Base-by-base conservation (phyloP, 129 eudicot genomes). In the Oenanthe sinensis region DNA sequence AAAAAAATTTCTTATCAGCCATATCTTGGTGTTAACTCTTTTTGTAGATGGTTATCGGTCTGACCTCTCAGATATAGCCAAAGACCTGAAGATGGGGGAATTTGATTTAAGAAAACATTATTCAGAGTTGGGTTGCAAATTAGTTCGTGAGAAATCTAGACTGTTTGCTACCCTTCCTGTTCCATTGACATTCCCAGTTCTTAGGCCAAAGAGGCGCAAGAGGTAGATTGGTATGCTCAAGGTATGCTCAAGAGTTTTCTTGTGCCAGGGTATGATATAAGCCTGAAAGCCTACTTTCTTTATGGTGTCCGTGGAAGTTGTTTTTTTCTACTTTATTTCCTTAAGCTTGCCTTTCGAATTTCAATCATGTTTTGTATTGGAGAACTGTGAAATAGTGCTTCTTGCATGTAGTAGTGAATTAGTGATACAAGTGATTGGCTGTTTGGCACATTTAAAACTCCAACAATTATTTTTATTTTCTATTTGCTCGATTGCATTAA, bases 1-100 rank as follows among this genome's bases (percentile, higher is more conserved):
- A 77, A 81, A 74, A 40, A 83, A 83, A n/a, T 87, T 91, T 77
- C 90, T 95, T 37, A 87, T 92, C 12, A 85, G 91, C 77, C 90
- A 90, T 75, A 87, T 92, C 73, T 79, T 92, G 70, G 97, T 95
- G 79, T 96, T 95, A 76, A 84, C 96, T 62, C 86, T 95, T 19
- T 80, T 85, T 85, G 94, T 67, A 67, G 99, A 95, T 49, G 84
- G 89, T 55, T 95, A 90, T 77, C 79, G 80, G 52, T 84, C 94
- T 13, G 96, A 91, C 75, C 82, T 85, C 46, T 52, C 92, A 15
- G 99, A 95, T 79, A 95, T 95, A 62, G 91, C 96, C 69, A 88
- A 83, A 85, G 99, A 95, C 84, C 83, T 95, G 4, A 85, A 89
- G 71, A 85, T 86, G 87, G 42, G 77, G 17, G 13, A 82, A 15